These are phyloP conservation scores for Rhodotorula sp. DNA, from an alignment of 1,284 basidiomycete genomes.

Conservation along the genomic window DNA sequence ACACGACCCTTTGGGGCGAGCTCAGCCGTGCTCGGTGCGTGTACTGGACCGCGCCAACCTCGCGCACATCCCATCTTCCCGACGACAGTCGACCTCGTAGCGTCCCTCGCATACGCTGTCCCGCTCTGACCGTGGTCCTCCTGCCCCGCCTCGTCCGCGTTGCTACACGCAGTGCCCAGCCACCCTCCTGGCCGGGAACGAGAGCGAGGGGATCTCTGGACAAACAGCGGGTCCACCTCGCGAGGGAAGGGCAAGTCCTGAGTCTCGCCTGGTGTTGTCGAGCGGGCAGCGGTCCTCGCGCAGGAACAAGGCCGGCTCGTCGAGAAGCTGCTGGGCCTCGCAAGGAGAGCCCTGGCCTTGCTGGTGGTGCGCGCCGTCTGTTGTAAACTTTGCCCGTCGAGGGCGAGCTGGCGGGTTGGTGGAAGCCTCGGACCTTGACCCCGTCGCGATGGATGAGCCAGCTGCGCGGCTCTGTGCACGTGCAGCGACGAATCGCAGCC, in stretches of 20 bases:
- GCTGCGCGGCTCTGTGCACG: slow-evolving; percentile 2
- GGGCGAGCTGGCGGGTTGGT: slow-evolving; percentile 18
- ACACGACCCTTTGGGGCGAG: neutral
- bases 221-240: neutral
- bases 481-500: slow-evolving; percentile 27
- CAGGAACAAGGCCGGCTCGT: neutral
- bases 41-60: slow-evolving; percentile 18
- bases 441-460: slow-evolving; percentile 10
- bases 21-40: neutral
- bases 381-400: slow-evolving; percentile 15
- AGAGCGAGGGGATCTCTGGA: slow-evolving; percentile 8
- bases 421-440: slow-evolving; percentile 34
- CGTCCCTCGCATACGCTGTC: neutral
- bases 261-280: too few relatives aligned
- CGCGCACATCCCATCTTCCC: slow-evolving; percentile 18
- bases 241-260: neutral
- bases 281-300: slow-evolving; percentile 18
- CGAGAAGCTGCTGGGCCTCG: too few relatives aligned
- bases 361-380: slow-evolving; percentile 32
- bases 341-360: neutral
- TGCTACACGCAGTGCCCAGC: neutral
- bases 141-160: neutral
- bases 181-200: neutral
- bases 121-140: neutral
- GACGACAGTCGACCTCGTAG: neutral